These are phyloP conservation scores for Ustilago xerochloae DNA, from an alignment of 1,284 basidiomycete species.

Conservation along the genomic window DNA sequence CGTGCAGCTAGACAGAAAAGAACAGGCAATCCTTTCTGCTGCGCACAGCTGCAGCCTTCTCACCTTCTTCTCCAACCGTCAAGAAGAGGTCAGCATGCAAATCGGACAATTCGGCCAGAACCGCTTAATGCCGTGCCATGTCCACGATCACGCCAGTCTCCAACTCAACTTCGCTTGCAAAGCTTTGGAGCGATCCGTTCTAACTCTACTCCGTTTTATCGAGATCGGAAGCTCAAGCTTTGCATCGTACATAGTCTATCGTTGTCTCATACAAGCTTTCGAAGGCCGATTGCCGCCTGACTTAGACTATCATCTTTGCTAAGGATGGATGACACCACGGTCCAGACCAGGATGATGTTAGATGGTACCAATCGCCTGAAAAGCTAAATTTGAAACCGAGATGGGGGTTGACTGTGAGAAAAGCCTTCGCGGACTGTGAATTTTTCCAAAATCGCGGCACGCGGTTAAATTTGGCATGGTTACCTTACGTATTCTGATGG, in stretches of 20 bases:
- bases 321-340: neutral
- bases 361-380: neutral
- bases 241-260: too few species aligned
- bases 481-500: slow-evolving; percentile 31
- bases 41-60: slow-evolving; percentile 2
- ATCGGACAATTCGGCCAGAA: neutral
- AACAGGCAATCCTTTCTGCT: neutral
- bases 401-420: slow-evolving; percentile 22
- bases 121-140: neutral
- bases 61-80: neutral
- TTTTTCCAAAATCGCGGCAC: neutral
- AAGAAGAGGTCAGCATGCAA: neutral
- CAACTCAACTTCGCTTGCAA: neutral
- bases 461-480: neutral
- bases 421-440: slow-evolving; percentile 6
- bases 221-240: too few species aligned
- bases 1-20: slow-evolving; percentile 5
- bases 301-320: too few species aligned
- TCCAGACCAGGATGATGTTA: neutral
- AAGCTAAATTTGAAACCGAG: slow-evolving; percentile 15
- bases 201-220: too few species aligned
- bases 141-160: neutral
- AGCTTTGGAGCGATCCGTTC: too few species aligned
- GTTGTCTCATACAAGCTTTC: too few species aligned
- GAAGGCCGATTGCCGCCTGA: too few species aligned